Conservation (phyloP, 768 basidiomycete species). For the Hypholoma sublateritium region DNA sequence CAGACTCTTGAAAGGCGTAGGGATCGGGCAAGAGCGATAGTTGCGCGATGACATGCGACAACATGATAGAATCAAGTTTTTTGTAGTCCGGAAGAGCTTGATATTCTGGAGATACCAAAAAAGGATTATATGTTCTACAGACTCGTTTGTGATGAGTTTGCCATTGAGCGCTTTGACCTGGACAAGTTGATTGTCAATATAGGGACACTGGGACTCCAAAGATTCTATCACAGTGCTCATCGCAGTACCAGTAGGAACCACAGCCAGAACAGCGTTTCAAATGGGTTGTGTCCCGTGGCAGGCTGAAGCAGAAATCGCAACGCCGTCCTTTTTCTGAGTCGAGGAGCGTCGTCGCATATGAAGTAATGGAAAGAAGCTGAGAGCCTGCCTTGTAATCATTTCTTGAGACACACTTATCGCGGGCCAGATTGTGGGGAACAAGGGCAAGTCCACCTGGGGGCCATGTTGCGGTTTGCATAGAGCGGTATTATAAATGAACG, state of each 20-base stretch:
- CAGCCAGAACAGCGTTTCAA: slow-evolving; percentile 68
- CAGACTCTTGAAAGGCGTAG: slow-evolving; percentile 15
- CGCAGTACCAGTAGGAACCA: slow-evolving; percentile 74
- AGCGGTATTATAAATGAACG: too few species aligned
- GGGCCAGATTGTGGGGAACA: slow-evolving; percentile 44
- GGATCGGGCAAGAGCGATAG: slow-evolving; percentile 20
- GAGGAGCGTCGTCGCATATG: slow-evolving; percentile 51
- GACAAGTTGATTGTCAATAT: slow-evolving; percentile 4
- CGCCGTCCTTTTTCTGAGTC: slow-evolving; percentile 57
- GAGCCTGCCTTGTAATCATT: slow-evolving; percentile 42
- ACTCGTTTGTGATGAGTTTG: slow-evolving; percentile 60
- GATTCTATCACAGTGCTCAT: slow-evolving; percentile 49
- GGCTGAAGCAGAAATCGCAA: slow-evolving; percentile 64
- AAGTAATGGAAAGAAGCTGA: slow-evolving; percentile 41
- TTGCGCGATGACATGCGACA: slow-evolving; percentile 61
- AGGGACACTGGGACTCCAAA: slow-evolving; percentile 2
- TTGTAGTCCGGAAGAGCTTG: slow-evolving; percentile 52
- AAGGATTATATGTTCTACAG: slow-evolving; percentile 60
- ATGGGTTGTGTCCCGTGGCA: slow-evolving; percentile 23
- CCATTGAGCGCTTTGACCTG: slow-evolving; percentile 77
- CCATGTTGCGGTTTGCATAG: slow-evolving; percentile 5
- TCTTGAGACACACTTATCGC: slow-evolving; percentile 50
- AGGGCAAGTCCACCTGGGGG: slow-evolving; percentile 27
- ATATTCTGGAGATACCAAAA: slow-evolving; percentile 43
- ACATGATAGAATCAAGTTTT: slow-evolving; percentile 59